phyloP scores from a whole-genome alignment of 2,329 filamentous ascomycete species.

The Penicillium brasilianum region DNA sequence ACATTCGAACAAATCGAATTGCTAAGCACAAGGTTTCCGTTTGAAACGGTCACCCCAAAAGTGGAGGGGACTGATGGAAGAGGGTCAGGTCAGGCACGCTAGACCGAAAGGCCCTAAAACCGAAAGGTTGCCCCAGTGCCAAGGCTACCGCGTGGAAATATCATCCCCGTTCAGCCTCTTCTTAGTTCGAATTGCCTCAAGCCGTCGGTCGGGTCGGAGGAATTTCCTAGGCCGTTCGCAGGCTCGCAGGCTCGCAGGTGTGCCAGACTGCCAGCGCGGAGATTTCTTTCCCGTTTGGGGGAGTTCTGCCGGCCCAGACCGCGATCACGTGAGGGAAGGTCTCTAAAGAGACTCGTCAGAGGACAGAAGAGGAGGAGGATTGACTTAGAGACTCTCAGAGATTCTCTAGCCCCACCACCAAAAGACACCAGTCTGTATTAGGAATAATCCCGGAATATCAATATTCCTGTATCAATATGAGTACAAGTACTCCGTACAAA shows the following conservation, averaged over 20 bases:
- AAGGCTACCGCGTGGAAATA: conserved; percentile 3
- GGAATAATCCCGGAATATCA: too few species aligned
- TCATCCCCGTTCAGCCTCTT: conserved; percentile 1
- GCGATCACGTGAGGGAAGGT: not conserved
- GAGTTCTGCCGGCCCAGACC: not conserved
- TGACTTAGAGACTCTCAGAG: too few species aligned
- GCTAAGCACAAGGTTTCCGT: not conserved
- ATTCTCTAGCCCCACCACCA: too few species aligned
- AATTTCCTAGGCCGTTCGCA: not conserved
- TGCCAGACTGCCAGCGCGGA: too few species aligned
- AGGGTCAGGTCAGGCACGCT: conserved; percentile 1
- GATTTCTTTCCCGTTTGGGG: not conserved
- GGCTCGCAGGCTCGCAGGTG: too few species aligned
- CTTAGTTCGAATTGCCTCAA: not conserved
- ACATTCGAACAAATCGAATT: not conserved
- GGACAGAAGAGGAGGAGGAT: too few species aligned
- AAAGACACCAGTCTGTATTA: too few species aligned
- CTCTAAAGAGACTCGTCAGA: not conserved
- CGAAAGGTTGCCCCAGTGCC: not conserved
- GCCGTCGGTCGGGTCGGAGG: not conserved
- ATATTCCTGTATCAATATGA: too few species aligned
- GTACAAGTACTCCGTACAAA: too few species aligned
- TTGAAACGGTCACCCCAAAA: not conserved
- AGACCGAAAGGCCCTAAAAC: not conserved
- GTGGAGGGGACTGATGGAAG: not conserved